These are phyloP conservation scores for Diatrype stigma DNA, from an alignment of 2,329 filamentous ascomycete genomes.

Conservation along the genomic window DNA sequence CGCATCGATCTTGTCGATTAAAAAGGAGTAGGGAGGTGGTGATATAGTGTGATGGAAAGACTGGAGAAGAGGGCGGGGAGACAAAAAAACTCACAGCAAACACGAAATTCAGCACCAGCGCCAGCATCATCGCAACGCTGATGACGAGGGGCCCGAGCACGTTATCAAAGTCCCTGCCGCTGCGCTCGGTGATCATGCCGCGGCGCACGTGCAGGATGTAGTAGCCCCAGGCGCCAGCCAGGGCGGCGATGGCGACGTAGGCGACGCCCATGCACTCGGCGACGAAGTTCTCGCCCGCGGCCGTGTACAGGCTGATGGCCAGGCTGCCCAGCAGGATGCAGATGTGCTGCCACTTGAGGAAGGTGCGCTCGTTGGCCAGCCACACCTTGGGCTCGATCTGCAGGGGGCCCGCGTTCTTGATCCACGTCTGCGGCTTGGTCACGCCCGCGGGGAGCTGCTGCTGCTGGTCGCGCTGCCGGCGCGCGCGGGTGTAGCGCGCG, in stretches of 20 bases:
- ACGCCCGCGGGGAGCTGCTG: constrained; percentile 77
- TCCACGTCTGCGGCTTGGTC: constrained; percentile 77
- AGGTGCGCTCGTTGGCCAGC: constrained; percentile 97
- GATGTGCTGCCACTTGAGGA: constrained; percentile 98
- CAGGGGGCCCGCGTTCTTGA: constrained; percentile 90
- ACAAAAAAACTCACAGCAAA: constrained; percentile 62
- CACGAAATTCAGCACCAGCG: constrained; percentile 80
- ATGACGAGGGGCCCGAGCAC: constrained; percentile 79
- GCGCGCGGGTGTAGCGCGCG: constrained; percentile 65
- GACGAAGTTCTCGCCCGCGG: constrained; percentile 70
- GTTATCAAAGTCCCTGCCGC: constrained; percentile 91
- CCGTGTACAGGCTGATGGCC: constrained; percentile 82
- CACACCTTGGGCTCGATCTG: constrained; percentile 97
- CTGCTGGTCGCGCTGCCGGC: constrained; percentile 43
- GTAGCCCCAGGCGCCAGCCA: constrained; percentile 85
- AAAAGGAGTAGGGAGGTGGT: neutral
- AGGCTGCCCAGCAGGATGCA: constrained; percentile 80
- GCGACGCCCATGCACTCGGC: constrained; percentile 75
- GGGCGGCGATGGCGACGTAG: constrained; percentile 77
- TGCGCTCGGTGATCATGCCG: constrained; percentile 76
- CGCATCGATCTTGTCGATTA: too few species aligned
- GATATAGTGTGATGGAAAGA: too few species aligned
- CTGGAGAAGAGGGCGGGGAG: neutral
- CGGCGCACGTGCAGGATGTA: constrained; percentile 72
- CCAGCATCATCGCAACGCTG: constrained; percentile 71